A percentile compares a stretch with the other conserved stretches of the same genome.
Evolutionary conservation across 768 basidiomycete genomes (phyloP).

Genomic region (Suillus placidus): DNA sequence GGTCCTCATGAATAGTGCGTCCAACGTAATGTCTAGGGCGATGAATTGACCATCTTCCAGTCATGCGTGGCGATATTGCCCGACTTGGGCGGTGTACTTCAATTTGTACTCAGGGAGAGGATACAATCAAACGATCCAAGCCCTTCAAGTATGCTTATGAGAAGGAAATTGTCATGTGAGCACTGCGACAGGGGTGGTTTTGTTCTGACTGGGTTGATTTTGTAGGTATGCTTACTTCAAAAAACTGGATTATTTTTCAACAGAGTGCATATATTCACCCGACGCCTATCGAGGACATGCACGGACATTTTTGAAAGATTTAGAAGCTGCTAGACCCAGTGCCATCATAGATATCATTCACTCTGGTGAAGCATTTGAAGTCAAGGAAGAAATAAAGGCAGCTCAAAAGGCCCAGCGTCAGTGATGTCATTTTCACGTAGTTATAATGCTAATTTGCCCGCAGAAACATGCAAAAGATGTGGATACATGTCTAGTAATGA

Average conservation of each 20-base stretch:
- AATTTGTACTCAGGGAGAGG: slow-evolving; percentile 95
- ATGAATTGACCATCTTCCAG: slow-evolving; percentile 43
- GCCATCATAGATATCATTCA: slow-evolving; percentile 98
- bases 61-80: slow-evolving; percentile 97
- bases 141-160: slow-evolving; percentile 99
- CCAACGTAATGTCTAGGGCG: not conserved
- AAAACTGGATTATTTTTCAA: slow-evolving; percentile 98
- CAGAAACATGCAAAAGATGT: slow-evolving; percentile 90
- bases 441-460: slow-evolving; percentile 11
- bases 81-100: slow-evolving; percentile 90
- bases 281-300: slow-evolving; percentile 99
- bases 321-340: slow-evolving; percentile 91
- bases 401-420: slow-evolving; percentile 84
- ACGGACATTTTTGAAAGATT: slow-evolving; percentile 89
- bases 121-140: slow-evolving; percentile 95
- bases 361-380: slow-evolving; percentile 90
- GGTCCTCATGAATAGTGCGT: slow-evolving; percentile 96
- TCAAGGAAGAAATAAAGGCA: slow-evolving; percentile 82
- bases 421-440: slow-evolving; percentile 30
- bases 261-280: slow-evolving; percentile 98
- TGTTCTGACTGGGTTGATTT: not conserved
- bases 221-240: slow-evolving; percentile 98
- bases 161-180: slow-evolving; percentile 98
- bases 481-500: slow-evolving; percentile 96
- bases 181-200: slow-evolving; percentile 19